Conservation (phyloP, 768 basidiomycete genomes). For the Panaeolus papilionaceus region DNA sequence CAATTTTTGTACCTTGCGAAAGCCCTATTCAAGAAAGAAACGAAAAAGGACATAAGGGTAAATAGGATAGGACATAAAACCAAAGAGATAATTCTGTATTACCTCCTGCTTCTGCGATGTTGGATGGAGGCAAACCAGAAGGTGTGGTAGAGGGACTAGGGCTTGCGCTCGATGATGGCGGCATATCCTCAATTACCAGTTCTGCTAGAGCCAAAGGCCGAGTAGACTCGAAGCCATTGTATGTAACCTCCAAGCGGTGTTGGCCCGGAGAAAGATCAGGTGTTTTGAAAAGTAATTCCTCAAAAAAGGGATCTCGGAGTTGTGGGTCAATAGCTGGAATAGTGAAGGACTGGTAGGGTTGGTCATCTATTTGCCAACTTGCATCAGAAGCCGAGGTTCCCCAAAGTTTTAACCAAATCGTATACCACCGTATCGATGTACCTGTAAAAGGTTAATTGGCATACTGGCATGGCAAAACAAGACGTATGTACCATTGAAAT, state of each 20-base stretch:
- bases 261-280: neutral
- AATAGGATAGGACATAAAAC: too few relatives aligned
- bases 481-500: neutral
- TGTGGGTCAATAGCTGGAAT: neutral
- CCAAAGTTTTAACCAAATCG: neutral
- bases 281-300: neutral
- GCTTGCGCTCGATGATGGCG: neutral
- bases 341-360: neutral
- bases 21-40: neutral
- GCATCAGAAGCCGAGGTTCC: neutral
- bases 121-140: neutral
- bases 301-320: neutral
- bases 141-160: neutral
- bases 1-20: constrained; percentile 1
- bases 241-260: constrained; percentile 1
- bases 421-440: neutral
- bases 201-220: neutral
- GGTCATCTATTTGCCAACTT: neutral
- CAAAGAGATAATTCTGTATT: neutral
- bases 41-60: neutral
- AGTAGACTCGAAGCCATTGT: neutral
- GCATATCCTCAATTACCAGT: neutral
- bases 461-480: neutral
- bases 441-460: neutral
- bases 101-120: neutral